Conservation (phyloP, 495 filamentous ascomycete species). For the Neurospora sp. region DNA sequence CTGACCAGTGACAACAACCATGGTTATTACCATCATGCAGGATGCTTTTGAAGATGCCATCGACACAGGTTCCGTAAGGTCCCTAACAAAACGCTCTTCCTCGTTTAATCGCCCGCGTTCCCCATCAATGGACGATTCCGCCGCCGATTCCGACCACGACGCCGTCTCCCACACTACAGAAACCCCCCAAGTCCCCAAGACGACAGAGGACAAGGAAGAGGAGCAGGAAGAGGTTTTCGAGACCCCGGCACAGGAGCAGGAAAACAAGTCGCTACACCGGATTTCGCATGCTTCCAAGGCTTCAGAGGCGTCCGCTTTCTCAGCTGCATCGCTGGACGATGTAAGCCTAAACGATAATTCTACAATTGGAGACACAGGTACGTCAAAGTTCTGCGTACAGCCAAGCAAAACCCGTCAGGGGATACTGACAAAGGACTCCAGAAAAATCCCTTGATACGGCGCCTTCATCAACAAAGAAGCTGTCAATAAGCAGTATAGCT, state of each 20-base stretch:
- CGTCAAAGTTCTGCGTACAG: not conserved
- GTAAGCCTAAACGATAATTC: constrained; percentile 54
- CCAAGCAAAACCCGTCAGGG: not conserved
- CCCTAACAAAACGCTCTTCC: constrained; percentile 41
- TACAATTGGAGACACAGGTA: constrained; percentile 19
- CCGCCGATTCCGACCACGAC: constrained; percentile 20
- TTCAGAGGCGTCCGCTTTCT: not conserved
- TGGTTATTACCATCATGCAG: constrained; percentile 26
- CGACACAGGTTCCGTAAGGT: constrained; percentile 43
- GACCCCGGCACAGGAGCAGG: constrained; percentile 7
- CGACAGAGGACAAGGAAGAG: constrained; percentile 7
- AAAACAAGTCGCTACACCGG: constrained; percentile 43
- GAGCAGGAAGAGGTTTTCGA: not conserved
- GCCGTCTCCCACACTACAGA: constrained; percentile 15
- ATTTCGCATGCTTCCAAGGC: constrained; percentile 43
- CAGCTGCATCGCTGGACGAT: constrained; percentile 47
- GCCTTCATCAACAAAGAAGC: constrained; percentile 25
- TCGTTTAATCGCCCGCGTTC: constrained; percentile 19
- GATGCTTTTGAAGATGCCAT: constrained; percentile 72
- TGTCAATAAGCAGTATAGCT: constrained; percentile 38
- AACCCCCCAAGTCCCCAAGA: constrained; percentile 9
- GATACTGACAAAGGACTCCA: not conserved
- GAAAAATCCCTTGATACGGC: constrained; percentile 19
- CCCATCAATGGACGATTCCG: constrained; percentile 15
- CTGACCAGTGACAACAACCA: constrained; percentile 6